These are phyloP conservation scores for Ceratobasidium sp. DNA, from an alignment of 1,284 basidiomycete species.

Conservation along the genomic window DNA sequence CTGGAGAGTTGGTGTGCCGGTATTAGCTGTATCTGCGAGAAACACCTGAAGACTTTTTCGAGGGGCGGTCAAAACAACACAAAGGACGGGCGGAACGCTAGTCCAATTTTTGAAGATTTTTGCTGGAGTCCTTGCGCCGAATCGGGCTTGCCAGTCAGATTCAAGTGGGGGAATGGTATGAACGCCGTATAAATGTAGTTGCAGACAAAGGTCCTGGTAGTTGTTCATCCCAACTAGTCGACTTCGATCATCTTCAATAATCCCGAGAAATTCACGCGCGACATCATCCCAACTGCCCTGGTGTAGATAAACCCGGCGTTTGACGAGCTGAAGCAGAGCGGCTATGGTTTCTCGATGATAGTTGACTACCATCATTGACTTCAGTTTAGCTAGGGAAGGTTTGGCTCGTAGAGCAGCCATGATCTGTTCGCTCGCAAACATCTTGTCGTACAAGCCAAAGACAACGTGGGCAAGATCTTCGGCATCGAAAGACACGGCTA, in stretches of 20 bases:
- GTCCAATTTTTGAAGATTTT: no score
- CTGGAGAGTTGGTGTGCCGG: not conserved
- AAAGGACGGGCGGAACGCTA: not conserved
- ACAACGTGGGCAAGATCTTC: not conserved
- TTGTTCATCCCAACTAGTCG: not conserved
- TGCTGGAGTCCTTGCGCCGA: no score
- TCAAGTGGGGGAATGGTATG: not conserved
- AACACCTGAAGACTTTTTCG: not conserved
- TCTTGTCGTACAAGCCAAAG: slow-evolving; percentile 15
- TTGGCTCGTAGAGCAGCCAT: slow-evolving; percentile 44
- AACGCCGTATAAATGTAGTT: not conserved
- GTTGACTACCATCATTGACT: not conserved
- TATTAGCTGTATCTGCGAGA: not conserved
- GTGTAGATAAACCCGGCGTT: not conserved
- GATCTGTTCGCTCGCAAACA: slow-evolving; percentile 56
- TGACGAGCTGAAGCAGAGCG: not conserved
- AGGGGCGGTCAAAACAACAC: slow-evolving; percentile 27
- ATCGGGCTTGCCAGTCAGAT: no score
- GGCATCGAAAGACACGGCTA: slow-evolving; percentile 6
- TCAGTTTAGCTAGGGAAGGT: not conserved
- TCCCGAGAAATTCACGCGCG: not conserved
- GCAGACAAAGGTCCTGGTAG: slow-evolving; percentile 7
- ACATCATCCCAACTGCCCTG: slow-evolving; percentile 21
- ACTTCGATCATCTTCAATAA: not conserved
- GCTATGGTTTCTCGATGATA: slow-evolving; percentile 28